Evolutionary conservation across 2,329 filamentous ascomycete genomes (phyloP).

Genomic region (Fusarium secorum): DNA sequence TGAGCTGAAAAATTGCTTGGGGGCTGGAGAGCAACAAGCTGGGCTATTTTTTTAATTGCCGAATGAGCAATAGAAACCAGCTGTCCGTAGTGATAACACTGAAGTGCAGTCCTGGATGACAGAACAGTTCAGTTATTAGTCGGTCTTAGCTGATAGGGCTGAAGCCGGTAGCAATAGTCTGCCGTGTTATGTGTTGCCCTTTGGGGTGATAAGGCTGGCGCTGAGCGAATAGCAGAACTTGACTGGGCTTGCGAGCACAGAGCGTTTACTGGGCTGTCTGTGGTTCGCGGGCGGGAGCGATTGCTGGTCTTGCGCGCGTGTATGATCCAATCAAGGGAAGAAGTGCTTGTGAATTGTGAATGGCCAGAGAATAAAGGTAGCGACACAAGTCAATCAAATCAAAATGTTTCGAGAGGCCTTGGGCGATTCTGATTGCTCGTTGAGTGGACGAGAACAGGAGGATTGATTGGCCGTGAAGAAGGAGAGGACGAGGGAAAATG

Average conservation of each 20-base stretch:
- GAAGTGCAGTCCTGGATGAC: neutral
- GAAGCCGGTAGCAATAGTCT: constrained; percentile 6
- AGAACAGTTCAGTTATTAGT: neutral
- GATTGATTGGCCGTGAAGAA: constrained; percentile 58
- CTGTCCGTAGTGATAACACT: neutral
- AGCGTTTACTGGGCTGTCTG: constrained; percentile 15
- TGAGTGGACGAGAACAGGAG: constrained; percentile 50
- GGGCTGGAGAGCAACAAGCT: constrained; percentile 2
- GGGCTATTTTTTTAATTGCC: neutral
- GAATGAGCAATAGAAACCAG: neutral
- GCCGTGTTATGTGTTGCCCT: constrained; percentile 23
- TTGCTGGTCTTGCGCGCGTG: constrained; percentile 25
- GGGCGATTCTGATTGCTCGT: constrained; percentile 46
- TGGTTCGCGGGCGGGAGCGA: constrained; percentile 17
- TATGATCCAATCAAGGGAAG: constrained; percentile 40
- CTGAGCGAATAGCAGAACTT: constrained; percentile 29
- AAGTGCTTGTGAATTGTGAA: constrained; percentile 43
- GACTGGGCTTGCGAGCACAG: constrained; percentile 11
- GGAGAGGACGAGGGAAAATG: constrained; percentile 54
- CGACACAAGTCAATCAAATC: constrained; percentile 32
- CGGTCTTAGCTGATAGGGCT: constrained; percentile 1
- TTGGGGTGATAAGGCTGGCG: constrained; percentile 29
- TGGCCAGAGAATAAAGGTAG: constrained; percentile 37
- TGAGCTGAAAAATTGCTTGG: constrained; percentile 4
- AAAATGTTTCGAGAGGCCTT: constrained; percentile 42